These are phyloP conservation scores for Lachancea nothofagi DNA, from an alignment of 805 yeast genomes.

Conservation along the genomic window DNA sequence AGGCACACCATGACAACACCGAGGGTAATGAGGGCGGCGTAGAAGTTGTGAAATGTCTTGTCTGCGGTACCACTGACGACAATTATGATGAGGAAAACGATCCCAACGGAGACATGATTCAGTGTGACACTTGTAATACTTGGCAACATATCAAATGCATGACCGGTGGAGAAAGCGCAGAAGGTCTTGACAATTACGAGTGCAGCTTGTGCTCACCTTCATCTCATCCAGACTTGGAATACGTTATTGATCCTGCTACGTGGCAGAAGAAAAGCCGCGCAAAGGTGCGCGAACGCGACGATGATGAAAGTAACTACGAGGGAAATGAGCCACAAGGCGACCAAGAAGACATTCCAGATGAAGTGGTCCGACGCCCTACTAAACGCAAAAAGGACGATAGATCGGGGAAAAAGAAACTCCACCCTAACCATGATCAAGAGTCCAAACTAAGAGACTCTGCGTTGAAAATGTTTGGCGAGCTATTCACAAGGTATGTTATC, in stretches of 20 bases:
- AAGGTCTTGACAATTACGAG: constrained; percentile 43
- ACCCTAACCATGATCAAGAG: constrained; percentile 16
- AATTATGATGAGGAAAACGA: constrained; percentile 57
- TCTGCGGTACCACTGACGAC: constrained; percentile 54
- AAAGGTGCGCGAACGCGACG: not conserved
- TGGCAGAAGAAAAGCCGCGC: constrained; percentile 14
- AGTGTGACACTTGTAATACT: constrained; percentile 59
- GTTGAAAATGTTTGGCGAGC: constrained; percentile 44
- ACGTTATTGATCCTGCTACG: constrained; percentile 28
- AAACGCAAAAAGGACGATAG: constrained; percentile 1
- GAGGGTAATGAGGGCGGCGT: constrained; percentile 15
- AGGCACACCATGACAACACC: constrained; percentile 1
- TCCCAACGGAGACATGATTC: constrained; percentile 49
- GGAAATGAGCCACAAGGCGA: constrained; percentile 3
- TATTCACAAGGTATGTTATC: constrained; percentile 38
- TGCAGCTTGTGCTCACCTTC: constrained; percentile 52
- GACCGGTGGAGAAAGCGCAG: constrained; percentile 36
- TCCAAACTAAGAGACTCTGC: constrained; percentile 44
- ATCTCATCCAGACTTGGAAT: constrained; percentile 33
- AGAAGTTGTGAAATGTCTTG: constrained; percentile 47
- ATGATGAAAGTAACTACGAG: constrained; percentile 2
- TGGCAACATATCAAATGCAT: constrained; percentile 71
- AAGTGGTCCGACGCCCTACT: not conserved
- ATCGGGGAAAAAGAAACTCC: constrained; percentile 6
- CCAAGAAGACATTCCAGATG: not conserved